Evolutionary conservation across 2,329 filamentous ascomycete species (phyloP), one percentile per base, ranked within the genome.

Genomic region (Cryphonectria parasitica): DNA sequence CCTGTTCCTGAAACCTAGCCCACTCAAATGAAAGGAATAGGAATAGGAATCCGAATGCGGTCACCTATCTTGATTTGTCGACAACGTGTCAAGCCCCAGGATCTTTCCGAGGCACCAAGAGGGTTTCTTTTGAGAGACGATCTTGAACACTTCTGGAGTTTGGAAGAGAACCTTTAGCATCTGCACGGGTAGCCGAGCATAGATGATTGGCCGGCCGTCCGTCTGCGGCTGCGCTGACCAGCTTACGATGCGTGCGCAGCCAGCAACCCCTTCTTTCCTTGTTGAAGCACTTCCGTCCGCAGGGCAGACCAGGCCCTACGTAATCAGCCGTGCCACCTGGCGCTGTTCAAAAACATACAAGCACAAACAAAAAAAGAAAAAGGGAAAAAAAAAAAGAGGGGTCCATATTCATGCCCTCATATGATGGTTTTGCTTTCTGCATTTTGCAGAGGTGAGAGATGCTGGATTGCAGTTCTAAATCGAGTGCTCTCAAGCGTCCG

Each of bases 1-100:
- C 71, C 69, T 70, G 68, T 68, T 72, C 66, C 71, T 70, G 66
- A 67, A 62, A 45, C 19, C 52, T n/a, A 49, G 63, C 61, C 43
- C 43, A 49, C 61, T 54, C 52, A 67, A 66, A 15, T n/a, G 58
- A 41, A 34, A 49, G 41, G 41, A 43, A 15, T 58, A 56, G 49
- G 62, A 56, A 60, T 72, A 43, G 64, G 61, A 64, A 61, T 68
- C 62, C 66, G 69, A 66, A 36, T 49, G 54, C 39, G 28, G 52
- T 10, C 31, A 36, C 17, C 17, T 31, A 31, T 43, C 28, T 43
- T 13, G 43, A 22, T 60, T 3, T 66, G 17, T 36, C 52, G 11
- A 25, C 61, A 63, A 25, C 2, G 15, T 64, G 62, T 28, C 41
- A 52, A 43, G 11, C 61, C 61, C 39, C 19, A 49, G 19, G 17